Percentiles rank a stretch among this genome's conserved stretches.
Conservation (phyloP, 768 basidiomycete genomes). For the Suillus variegatus region DNA sequence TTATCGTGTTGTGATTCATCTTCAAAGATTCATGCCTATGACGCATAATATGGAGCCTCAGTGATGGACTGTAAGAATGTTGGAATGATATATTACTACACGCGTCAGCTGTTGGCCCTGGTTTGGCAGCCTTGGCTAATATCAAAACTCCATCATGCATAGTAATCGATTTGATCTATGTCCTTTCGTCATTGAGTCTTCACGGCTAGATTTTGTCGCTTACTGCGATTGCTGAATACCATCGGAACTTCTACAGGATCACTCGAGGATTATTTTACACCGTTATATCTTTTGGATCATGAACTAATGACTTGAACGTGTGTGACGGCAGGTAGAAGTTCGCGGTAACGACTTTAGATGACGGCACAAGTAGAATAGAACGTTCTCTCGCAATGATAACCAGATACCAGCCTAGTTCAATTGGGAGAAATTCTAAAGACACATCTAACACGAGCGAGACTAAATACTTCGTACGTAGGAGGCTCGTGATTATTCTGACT, state of each 20-base stretch:
- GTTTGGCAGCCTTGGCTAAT: not conserved
- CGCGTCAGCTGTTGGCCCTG: not conserved
- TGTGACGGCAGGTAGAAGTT: too few species aligned
- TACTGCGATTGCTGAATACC: not conserved
- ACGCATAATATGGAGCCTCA: not conserved
- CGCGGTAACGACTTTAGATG: too few species aligned
- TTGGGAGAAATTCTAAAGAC: too few species aligned
- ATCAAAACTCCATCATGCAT: not conserved
- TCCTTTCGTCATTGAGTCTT: not conserved
- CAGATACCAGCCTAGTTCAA: too few species aligned
- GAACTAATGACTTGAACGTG: not conserved
- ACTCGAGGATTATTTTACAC: not conserved
- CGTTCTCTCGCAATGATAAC: too few species aligned
- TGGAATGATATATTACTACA: not conserved
- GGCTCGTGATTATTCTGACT: too few species aligned
- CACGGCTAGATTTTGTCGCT: not conserved
- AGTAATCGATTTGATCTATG: not conserved
- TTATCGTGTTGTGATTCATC: not conserved
- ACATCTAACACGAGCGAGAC: too few species aligned
- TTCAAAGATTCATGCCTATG: slow-evolving; percentile 1
- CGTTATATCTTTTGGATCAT: not conserved
- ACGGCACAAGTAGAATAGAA: too few species aligned
- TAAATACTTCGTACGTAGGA: too few species aligned
- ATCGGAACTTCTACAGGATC: not conserved
- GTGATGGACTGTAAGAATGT: not conserved